These are phyloP conservation scores for Lactarius hengduanensis DNA, from an alignment of 768 basidiomycete genomes.

Conservation along the genomic window DNA sequence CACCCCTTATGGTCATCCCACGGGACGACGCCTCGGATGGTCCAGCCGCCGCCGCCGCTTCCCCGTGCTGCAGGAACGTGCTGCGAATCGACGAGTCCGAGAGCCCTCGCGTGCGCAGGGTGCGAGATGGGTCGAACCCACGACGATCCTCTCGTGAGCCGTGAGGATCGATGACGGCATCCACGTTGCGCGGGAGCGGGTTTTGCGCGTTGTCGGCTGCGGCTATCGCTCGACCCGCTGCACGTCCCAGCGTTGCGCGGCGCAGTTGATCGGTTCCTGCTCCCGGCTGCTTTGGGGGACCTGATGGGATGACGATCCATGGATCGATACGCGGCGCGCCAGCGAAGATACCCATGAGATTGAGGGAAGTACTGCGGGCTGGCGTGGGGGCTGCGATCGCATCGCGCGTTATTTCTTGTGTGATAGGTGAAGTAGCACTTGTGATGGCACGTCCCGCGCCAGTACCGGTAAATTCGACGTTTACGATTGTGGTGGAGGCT, in stretches of 20 bases:
- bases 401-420: slow-evolving; percentile 18
- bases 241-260: slow-evolving; percentile 21
- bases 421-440: slow-evolving; percentile 37
- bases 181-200: slow-evolving; percentile 22
- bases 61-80: slow-evolving; percentile 64
- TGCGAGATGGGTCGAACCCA: slow-evolving; percentile 49
- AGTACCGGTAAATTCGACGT: slow-evolving; percentile 88
- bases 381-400: slow-evolving; percentile 37
- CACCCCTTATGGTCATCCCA: slow-evolving; percentile 35
- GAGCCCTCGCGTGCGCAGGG: slow-evolving; percentile 73
- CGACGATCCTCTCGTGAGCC: slow-evolving; percentile 43
- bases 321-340: slow-evolving; percentile 75
- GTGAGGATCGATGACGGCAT: slow-evolving; percentile 30
- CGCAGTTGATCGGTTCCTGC: slow-evolving; percentile 18
- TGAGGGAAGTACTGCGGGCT: slow-evolving; percentile 31
- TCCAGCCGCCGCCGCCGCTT: slow-evolving; percentile 18
- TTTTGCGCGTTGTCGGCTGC: background rate
- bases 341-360: slow-evolving; percentile 87
- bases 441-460: slow-evolving; percentile 59
- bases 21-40: slow-evolving; percentile 23
- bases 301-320: slow-evolving; percentile 66
- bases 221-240: slow-evolving; percentile 10
- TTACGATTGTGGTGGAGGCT: slow-evolving; percentile 89
- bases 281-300: slow-evolving; percentile 15
- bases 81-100: slow-evolving; percentile 93